phyloP scores from a whole-genome alignment of 345 rosid genomes.

The Cardamine occulta region DNA sequence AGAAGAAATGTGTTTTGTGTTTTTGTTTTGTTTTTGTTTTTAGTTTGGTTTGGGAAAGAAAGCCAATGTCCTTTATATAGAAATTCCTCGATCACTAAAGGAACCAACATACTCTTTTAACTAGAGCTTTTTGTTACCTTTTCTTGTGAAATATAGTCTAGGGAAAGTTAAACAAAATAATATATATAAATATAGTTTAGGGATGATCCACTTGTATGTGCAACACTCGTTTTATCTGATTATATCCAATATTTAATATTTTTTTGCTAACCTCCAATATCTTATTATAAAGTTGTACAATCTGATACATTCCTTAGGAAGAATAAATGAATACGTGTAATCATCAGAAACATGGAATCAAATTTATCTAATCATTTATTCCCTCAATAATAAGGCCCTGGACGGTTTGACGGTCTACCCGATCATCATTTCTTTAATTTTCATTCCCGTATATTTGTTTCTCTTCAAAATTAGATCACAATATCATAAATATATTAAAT shows the following conservation, averaged over 20 bases:
- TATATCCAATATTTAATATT: not conserved
- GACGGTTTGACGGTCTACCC: constrained; percentile 23
- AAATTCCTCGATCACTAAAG: constrained; percentile 6
- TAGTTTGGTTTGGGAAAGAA: constrained; percentile 9
- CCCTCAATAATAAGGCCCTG: constrained; percentile 20
- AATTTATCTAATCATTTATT: not conserved
- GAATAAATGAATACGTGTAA: constrained; percentile 16
- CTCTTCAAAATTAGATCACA: not conserved
- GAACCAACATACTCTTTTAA: constrained; percentile 1
- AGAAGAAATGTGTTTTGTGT: constrained; percentile 22
- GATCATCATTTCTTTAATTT: not conserved
- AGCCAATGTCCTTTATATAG: constrained; percentile 26
- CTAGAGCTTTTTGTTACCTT: constrained; percentile 7
- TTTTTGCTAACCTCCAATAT: not conserved
- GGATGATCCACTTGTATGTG: constrained; percentile 10
- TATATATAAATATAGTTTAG: not conserved
- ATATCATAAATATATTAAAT: too few species aligned
- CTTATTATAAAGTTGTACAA: constrained; percentile 6
- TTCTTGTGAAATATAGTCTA: not conserved
- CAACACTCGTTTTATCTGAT: constrained; percentile 10
- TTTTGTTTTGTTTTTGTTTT: constrained; percentile 27
- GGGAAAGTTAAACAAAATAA: too few species aligned
- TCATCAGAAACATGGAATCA: constrained; percentile 14
- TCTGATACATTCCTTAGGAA: constrained; percentile 7
- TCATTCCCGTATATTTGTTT: not conserved